Conservation (phyloP, 495 filamentous ascomycete species). For the Hypoxylon fragiforme region DNA sequence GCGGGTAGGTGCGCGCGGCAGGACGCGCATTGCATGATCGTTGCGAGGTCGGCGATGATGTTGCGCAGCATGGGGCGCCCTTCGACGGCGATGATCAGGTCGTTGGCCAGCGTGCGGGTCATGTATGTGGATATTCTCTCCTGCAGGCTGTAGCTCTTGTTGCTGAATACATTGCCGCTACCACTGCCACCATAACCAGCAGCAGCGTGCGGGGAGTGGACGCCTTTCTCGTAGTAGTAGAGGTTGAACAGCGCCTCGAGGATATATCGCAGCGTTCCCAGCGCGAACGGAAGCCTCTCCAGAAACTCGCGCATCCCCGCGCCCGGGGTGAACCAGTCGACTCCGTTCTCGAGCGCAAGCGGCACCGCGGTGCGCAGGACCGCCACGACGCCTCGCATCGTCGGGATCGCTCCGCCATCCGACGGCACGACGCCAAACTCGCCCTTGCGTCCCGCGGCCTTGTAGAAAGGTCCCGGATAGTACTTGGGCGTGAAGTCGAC, state of each 20-base stretch:
- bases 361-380: conserved; percentile 2
- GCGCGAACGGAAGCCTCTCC: conserved; percentile 25
- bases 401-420: conserved; percentile 10
- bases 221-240: neutral
- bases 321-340: conserved; percentile 32
- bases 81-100: conserved; percentile 23
- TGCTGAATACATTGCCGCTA: too few relatives aligned
- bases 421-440: conserved; percentile 29
- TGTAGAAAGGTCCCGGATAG: conserved; percentile 4
- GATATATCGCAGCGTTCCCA: conserved; percentile 12
- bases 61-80: conserved; percentile 5
- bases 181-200: too few relatives aligned
- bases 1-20: conserved; percentile 13
- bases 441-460: conserved; percentile 1
- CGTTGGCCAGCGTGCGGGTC: conserved; percentile 12
- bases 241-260: conserved; percentile 18
- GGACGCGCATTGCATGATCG: neutral
- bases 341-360: neutral
- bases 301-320: conserved; percentile 32
- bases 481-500: conserved; percentile 34
- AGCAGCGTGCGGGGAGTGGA: too few relatives aligned
- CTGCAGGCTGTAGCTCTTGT: too few relatives aligned
- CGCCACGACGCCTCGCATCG: conserved; percentile 7
- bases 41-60: too few relatives aligned
- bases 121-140: too few relatives aligned